phyloP scores from a whole-genome alignment of 1,284 basidiomycete species.

The Thecaphora frezii region DNA sequence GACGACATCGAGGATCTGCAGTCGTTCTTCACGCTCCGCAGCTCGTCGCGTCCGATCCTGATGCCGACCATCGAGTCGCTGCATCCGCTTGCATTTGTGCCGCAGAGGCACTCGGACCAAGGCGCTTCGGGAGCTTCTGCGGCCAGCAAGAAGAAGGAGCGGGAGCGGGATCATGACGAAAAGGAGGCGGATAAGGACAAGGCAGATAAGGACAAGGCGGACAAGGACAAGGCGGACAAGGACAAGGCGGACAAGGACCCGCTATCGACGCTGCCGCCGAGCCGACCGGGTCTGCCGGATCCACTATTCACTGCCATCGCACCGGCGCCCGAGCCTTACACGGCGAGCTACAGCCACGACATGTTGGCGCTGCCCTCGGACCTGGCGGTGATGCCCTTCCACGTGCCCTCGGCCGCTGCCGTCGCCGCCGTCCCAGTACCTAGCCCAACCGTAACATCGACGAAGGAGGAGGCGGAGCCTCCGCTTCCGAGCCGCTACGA shows the following conservation, averaged over 20 bases:
- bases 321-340: slow-evolving; percentile 18
- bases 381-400: slow-evolving; percentile 29
- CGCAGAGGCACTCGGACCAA: slow-evolving; percentile 4
- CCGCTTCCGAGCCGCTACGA: slow-evolving; percentile 4
- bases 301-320: slow-evolving; percentile 26
- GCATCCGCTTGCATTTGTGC: slow-evolving; percentile 30
- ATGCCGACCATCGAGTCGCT: slow-evolving; percentile 44
- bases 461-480: neutral
- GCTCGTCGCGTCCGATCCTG: slow-evolving; percentile 16
- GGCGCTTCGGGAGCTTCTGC: neutral
- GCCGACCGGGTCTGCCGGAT: slow-evolving; percentile 28
- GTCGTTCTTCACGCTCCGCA: slow-evolving; percentile 31
- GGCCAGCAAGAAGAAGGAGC: slow-evolving; percentile 1
- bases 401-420: slow-evolving; percentile 4
- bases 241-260: slow-evolving; percentile 25
- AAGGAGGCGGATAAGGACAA: slow-evolving; percentile 16
- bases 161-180: slow-evolving; percentile 7
- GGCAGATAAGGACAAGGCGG: neutral
- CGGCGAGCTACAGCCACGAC: slow-evolving; percentile 24
- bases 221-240: slow-evolving; percentile 10
- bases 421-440: neutral
- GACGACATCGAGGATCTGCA: slow-evolving; percentile 36
- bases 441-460: slow-evolving; percentile 9
- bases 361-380: slow-evolving; percentile 20
- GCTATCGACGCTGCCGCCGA: slow-evolving; percentile 25